A percentile compares a stretch with the other conserved stretches of the same genome.
These are phyloP conservation scores for Pilaira anomala DNA, from an alignment of 192 early-diverging fungal genomes.

Conservation along the genomic window DNA sequence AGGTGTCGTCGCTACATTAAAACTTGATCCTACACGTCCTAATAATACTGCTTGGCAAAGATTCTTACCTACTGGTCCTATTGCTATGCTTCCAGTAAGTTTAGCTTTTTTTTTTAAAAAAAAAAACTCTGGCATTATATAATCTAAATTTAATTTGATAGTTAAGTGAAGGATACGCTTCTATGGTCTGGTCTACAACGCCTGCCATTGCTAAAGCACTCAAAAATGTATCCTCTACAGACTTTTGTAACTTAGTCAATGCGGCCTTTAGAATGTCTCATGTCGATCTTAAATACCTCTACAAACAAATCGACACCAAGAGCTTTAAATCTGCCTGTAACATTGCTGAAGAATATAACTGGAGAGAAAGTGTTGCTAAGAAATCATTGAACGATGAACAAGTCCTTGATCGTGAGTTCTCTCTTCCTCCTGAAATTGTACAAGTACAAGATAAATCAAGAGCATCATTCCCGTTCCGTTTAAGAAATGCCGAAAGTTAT, in stretches of 20 bases:
- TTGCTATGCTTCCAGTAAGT: slow-evolving; percentile 88
- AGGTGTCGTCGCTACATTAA: slow-evolving; percentile 85
- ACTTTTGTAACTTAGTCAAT: slow-evolving; percentile 73
- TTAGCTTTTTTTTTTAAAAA: background rate
- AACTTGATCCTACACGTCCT: slow-evolving; percentile 44
- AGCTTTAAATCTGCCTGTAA: slow-evolving; percentile 40
- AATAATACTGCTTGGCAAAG: slow-evolving; percentile 88
- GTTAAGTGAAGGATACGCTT: slow-evolving; percentile 59
- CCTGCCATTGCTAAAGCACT: slow-evolving; percentile 61
- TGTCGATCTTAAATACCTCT: slow-evolving; percentile 73
- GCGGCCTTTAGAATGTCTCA: slow-evolving; percentile 72
- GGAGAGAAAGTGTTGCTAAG: slow-evolving; percentile 57
- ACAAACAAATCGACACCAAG: slow-evolving; percentile 48
- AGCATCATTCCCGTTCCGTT: slow-evolving; percentile 78
- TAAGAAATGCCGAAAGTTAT: slow-evolving; percentile 80
- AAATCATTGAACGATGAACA: slow-evolving; percentile 12
- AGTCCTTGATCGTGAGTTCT: slow-evolving; percentile 22
- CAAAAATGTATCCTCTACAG: slow-evolving; percentile 53
- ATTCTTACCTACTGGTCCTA: slow-evolving; percentile 91
- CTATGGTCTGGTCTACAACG: slow-evolving; percentile 89
- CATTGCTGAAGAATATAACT: slow-evolving; percentile 58
- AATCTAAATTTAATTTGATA: slow-evolving; percentile 19
- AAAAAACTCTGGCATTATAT: background rate
- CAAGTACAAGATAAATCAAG: slow-evolving; percentile 62
- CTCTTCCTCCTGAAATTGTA: slow-evolving; percentile 59